These are phyloP conservation scores for Multifurca ochricompacta DNA, from an alignment of 768 basidiomycete species.

Conservation along the genomic window DNA sequence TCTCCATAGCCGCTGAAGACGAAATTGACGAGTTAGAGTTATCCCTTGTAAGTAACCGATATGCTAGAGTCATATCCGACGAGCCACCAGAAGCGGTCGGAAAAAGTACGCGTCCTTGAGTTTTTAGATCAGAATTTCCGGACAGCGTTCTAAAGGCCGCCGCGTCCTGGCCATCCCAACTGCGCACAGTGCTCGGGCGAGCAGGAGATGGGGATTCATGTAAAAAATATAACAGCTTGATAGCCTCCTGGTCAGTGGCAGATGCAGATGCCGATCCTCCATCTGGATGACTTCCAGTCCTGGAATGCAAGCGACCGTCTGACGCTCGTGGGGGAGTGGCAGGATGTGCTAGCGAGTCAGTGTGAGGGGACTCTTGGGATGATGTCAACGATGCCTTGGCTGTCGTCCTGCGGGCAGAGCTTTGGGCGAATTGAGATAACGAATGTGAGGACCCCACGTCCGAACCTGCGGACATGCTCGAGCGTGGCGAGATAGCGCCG, in stretches of 20 bases:
- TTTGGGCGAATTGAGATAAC: conserved; percentile 58
- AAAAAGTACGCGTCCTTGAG: conserved; percentile 67
- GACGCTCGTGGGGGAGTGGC: conserved; percentile 32
- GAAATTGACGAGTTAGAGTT: conserved; percentile 35
- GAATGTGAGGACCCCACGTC: conserved; percentile 57
- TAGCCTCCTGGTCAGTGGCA: conserved; percentile 68
- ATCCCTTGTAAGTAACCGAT: conserved; percentile 25
- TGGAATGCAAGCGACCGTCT: conserved; percentile 17
- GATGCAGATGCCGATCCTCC: conserved; percentile 32
- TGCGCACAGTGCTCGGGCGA: conserved; percentile 44
- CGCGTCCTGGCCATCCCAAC: conserved; percentile 41
- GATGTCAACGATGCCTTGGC: conserved; percentile 34
- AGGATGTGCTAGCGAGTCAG: conserved; percentile 25
- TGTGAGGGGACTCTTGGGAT: conserved; percentile 35
- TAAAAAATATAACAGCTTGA: conserved; percentile 78
- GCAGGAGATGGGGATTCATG: conserved; percentile 81
- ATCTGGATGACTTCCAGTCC: conserved; percentile 20
- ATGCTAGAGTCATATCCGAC: conserved; percentile 13
- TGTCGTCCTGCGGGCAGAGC: conserved; percentile 47
- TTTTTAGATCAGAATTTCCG: conserved; percentile 41
- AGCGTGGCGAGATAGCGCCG: conserved; percentile 61
- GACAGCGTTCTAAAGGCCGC: conserved; percentile 51
- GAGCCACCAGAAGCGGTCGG: conserved; percentile 29
- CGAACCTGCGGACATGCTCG: conserved; percentile 60
- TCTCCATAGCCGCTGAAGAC: conserved; percentile 18